phyloP scores from a whole-genome alignment of 75 land plant genomes.

The Pinus taeda region DNA sequence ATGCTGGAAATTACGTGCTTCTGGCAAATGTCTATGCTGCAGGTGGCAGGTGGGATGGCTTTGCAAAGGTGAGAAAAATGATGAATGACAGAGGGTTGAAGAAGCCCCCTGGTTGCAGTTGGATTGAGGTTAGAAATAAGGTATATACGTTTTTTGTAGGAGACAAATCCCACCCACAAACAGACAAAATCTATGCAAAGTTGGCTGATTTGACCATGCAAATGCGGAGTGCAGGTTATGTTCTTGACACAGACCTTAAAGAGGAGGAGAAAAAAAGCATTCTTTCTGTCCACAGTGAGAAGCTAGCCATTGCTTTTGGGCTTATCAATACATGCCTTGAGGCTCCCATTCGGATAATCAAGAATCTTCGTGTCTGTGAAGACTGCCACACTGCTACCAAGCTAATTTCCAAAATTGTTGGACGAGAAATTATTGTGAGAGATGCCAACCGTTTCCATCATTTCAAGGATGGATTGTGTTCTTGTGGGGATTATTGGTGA shows the following conservation, averaged over 20 bases:
- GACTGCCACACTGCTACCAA: constrained; percentile 26
- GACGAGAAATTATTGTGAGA: constrained; percentile 21
- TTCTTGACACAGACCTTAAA: not conserved
- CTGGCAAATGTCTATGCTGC: constrained; percentile 15
- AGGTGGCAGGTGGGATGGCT: constrained; percentile 11
- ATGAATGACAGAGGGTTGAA: constrained; percentile 2
- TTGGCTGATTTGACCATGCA: not conserved
- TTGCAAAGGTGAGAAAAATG: constrained; percentile 6
- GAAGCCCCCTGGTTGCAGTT: constrained; percentile 12
- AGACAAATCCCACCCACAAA: constrained; percentile 2
- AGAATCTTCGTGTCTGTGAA: constrained; percentile 26
- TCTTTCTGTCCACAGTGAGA: constrained; percentile 4
- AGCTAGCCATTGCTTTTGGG: constrained; percentile 11
- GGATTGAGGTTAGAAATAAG: constrained; percentile 14
- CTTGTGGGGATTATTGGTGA: constrained; percentile 27
- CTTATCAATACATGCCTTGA: constrained; percentile 17
- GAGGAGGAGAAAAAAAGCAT: constrained; percentile 2
- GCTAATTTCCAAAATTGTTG: constrained; percentile 16
- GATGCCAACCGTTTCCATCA: constrained; percentile 22
- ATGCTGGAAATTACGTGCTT: constrained; percentile 1
- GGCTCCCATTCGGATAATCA: constrained; percentile 16
- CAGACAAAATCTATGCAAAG: constrained; percentile 5
- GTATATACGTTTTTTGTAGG: constrained; percentile 13
- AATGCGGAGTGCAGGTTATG: constrained; percentile 4
- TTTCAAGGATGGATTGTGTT: constrained; percentile 32